A percentile compares a stretch with the other conserved stretches of the same genome.
phyloP scores from a whole-genome alignment of 495 filamentous ascomycete species.

The Trichoderma virens region DNA sequence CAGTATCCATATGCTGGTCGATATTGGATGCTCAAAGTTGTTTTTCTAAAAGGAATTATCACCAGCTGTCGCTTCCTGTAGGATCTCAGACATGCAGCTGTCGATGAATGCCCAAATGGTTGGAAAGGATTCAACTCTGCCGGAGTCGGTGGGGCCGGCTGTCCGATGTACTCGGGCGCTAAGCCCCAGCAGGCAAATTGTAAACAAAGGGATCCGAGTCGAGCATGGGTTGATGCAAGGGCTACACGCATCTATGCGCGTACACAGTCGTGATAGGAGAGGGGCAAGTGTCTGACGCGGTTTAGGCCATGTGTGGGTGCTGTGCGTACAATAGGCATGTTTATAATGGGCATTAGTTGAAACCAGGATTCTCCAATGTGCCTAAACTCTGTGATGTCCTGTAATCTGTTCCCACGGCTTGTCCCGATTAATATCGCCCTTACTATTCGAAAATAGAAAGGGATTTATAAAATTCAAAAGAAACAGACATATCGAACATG shows the following conservation, averaged over 20 bases:
- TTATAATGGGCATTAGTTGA: too few species aligned
- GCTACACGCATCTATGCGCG: background rate
- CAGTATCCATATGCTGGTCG: too few species aligned
- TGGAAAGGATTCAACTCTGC: background rate
- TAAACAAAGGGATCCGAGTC: background rate
- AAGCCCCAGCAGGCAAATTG: conserved; percentile 1
- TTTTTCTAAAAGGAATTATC: too few species aligned
- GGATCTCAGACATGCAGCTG: too few species aligned
- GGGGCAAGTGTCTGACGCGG: background rate
- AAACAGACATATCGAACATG: background rate
- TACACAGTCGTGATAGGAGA: background rate
- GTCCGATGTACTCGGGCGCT: background rate
- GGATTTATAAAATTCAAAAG: too few species aligned
- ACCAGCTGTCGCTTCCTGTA: too few species aligned
- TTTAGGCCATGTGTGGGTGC: background rate
- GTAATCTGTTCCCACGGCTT: too few species aligned
- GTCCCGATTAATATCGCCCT: too few species aligned
- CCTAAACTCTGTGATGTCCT: too few species aligned
- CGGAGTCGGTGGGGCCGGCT: background rate
- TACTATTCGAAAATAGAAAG: too few species aligned
- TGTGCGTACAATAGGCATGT: background rate
- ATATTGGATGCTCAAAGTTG: too few species aligned
- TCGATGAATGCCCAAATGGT: background rate
- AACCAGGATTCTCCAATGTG: too few species aligned
- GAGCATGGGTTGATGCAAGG: background rate